These are phyloP conservation scores for Hericium rajendrae DNA, from an alignment of 768 basidiomycete genomes.

Conservation along the genomic window DNA sequence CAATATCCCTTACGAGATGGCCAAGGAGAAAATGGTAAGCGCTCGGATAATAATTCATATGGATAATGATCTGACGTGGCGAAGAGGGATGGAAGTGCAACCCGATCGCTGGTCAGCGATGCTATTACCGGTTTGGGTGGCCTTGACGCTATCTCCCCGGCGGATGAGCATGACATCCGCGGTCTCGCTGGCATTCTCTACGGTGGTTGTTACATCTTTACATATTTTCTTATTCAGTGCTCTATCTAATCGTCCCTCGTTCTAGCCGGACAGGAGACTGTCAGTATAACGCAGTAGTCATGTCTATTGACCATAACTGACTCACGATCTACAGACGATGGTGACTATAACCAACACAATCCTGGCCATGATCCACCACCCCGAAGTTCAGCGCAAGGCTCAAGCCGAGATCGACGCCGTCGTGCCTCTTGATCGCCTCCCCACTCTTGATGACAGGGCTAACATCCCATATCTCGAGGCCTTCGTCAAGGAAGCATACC, in stretches of 20 bases:
- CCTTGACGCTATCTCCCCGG: not conserved
- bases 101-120: not conserved
- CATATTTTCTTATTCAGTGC: not conserved
- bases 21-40: not conserved
- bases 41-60: no score
- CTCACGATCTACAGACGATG: not conserved
- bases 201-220: not conserved
- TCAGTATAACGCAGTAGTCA: not conserved
- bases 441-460: slow-evolving; percentile 45
- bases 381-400: slow-evolving; percentile 28
- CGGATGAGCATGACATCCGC: not conserved
- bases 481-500: slow-evolving; percentile 42
- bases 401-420: slow-evolving; percentile 59
- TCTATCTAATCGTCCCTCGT: not conserved
- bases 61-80: no score
- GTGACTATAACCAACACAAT: not conserved
- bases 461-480: slow-evolving; percentile 52
- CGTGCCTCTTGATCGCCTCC: slow-evolving; percentile 45
- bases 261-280: not conserved
- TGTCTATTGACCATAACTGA: not conserved
- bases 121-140: not conserved
- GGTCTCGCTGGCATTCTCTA: not conserved
- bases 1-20: not conserved
- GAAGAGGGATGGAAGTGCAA: not conserved
- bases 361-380: not conserved